These are phyloP conservation scores for Colletotrichum gloeosporioides DNA, from an alignment of 2,329 filamentous ascomycete genomes.

Conservation along the genomic window DNA sequence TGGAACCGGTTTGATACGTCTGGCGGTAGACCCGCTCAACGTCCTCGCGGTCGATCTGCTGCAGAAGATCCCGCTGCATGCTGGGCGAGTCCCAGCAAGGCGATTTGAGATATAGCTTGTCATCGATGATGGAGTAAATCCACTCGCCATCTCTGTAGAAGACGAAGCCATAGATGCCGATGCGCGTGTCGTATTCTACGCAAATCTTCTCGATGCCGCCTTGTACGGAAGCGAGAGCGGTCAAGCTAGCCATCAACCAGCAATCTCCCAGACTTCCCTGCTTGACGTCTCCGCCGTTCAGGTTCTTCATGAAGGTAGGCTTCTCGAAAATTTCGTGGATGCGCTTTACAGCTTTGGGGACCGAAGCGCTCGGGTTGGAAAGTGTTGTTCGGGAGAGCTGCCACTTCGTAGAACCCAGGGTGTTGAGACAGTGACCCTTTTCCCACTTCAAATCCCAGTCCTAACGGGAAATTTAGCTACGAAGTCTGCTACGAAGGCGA, in stretches of 20 bases:
- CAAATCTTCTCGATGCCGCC: constrained; percentile 75
- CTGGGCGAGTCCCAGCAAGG: constrained; percentile 83
- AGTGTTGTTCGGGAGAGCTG: constrained; percentile 52
- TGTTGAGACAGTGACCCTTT: constrained; percentile 60
- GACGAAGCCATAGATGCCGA: constrained; percentile 90
- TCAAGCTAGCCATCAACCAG: constrained; percentile 82
- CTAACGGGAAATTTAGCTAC: constrained; percentile 34
- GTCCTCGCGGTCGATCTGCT: constrained; percentile 77
- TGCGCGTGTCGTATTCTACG: constrained; percentile 73
- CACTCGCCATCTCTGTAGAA: constrained; percentile 90
- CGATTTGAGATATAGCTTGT: constrained; percentile 85
- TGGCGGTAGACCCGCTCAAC: constrained; percentile 74
- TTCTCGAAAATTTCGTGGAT: constrained; percentile 77
- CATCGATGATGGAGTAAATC: constrained; percentile 90
- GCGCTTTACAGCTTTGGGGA: constrained; percentile 78
- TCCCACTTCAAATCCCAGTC: constrained; percentile 74
- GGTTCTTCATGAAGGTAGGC: constrained; percentile 69
- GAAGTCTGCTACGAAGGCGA: not conserved
- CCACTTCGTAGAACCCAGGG: constrained; percentile 56
- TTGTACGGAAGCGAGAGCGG: constrained; percentile 76
- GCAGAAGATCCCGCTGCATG: constrained; percentile 74
- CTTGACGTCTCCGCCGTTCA: constrained; percentile 76
- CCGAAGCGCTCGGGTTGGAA: constrained; percentile 49
- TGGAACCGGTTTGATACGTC: constrained; percentile 76
- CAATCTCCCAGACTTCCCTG: constrained; percentile 82